Evolutionary conservation across 148 eudicot genomes (phyloP).

Genomic region (Dysphania ambrosioides): DNA sequence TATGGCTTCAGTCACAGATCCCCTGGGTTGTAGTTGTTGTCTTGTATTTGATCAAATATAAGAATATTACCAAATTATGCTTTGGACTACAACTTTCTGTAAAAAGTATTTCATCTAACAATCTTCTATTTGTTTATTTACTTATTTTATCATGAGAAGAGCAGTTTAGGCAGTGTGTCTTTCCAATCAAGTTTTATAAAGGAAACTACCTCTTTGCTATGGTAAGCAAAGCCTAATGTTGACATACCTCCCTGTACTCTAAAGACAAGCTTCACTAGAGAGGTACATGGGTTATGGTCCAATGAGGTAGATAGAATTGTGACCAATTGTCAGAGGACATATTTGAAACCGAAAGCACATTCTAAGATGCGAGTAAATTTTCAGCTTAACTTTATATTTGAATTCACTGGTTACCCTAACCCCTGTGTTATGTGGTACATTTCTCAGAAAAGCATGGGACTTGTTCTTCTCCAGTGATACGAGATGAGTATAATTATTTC

Average conservation of each 20-base stretch:
- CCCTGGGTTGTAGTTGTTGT: neutral
- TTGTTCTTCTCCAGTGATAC: slow-evolving; percentile 59
- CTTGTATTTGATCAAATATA: neutral
- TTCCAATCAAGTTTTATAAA: neutral
- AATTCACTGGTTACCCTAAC: slow-evolving; percentile 2
- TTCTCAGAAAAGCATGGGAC: slow-evolving; percentile 90
- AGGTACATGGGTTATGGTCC: neutral
- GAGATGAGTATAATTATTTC: slow-evolving; percentile 70
- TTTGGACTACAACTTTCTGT: neutral
- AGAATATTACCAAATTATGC: neutral
- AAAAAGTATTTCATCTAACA: neutral
- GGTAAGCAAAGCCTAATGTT: neutral
- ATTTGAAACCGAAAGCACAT: neutral
- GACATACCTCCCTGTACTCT: neutral
- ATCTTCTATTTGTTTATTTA: neutral
- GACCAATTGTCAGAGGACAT: neutral
- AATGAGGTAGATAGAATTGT: neutral
- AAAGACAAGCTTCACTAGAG: slow-evolving; percentile 2
- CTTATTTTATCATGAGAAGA: neutral
- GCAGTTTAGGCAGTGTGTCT: neutral
- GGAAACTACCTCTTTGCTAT: neutral
- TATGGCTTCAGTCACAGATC: neutral
- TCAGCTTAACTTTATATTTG: slow-evolving; percentile 11
- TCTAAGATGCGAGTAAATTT: neutral
- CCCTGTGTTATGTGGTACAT: slow-evolving; percentile 18